Percentiles rank a stretch among this genome's conserved stretches.
Evolutionary conservation across 1,139 yeast species (phyloP).

Genomic region (Candida neerlandica): DNA sequence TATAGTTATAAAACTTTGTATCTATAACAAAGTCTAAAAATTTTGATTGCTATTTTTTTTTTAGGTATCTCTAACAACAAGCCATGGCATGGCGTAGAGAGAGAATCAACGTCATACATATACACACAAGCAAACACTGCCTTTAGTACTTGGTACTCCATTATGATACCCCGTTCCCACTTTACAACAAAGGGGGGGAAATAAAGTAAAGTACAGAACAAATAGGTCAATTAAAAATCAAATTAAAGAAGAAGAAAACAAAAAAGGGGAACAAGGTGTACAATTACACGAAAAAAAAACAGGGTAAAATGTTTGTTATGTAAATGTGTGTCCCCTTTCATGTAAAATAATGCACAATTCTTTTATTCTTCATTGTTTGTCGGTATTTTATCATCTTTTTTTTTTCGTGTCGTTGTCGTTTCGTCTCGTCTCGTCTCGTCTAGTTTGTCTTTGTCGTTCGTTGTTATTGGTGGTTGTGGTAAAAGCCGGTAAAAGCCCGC

Average conservation of each 20-base stretch:
- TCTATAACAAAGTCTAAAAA: neutral
- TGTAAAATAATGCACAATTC: neutral
- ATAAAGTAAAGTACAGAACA: neutral
- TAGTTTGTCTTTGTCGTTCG: too few species aligned
- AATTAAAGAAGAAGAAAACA: too few species aligned
- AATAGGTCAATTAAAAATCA: neutral
- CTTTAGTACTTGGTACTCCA: too few species aligned
- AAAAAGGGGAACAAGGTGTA: neutral
- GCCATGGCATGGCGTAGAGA: too few species aligned
- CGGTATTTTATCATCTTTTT: neutral
- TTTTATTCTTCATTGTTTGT: neutral
- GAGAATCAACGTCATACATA: too few species aligned
- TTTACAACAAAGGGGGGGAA: constrained; percentile 1
- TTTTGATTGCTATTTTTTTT: too few species aligned
- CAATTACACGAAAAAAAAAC: too few species aligned
- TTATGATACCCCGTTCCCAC: neutral
- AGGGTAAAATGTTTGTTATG: neutral
- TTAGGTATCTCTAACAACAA: too few species aligned
- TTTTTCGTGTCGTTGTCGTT: neutral
- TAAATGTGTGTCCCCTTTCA: neutral
- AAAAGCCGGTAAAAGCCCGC: too few species aligned
- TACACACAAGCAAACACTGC: too few species aligned
- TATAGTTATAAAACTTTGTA: neutral
- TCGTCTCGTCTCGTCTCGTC: too few species aligned
- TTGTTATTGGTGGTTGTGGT: too few species aligned